phyloP scores from a whole-genome alignment of 768 basidiomycete species.

The Tylopilus intermedius region DNA sequence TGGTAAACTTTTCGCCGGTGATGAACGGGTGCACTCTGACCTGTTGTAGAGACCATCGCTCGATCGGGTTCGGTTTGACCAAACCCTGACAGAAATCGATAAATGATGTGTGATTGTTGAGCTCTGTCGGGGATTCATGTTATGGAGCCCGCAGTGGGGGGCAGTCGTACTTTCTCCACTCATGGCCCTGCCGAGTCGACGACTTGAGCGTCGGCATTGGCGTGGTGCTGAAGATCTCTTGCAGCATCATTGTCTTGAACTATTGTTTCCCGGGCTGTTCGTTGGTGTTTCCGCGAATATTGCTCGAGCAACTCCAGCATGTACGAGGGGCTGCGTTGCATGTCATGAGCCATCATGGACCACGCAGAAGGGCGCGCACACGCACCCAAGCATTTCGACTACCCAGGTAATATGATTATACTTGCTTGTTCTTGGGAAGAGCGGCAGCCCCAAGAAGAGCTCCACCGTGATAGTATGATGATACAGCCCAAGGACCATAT shows the following conservation, averaged over 20 bases:
- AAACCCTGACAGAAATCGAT: slow-evolving; percentile 97
- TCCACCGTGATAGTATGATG: slow-evolving; percentile 62
- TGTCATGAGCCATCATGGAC: background rate
- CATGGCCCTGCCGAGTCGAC: slow-evolving; percentile 62
- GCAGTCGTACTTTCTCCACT: slow-evolving; percentile 76
- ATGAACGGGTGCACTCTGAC: slow-evolving; percentile 95
- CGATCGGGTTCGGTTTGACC: slow-evolving; percentile 88
- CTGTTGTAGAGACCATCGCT: slow-evolving; percentile 96
- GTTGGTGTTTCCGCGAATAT: slow-evolving; percentile 90
- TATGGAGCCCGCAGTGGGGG: background rate
- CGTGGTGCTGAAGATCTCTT: slow-evolving; percentile 93
- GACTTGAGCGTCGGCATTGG: slow-evolving; percentile 87
- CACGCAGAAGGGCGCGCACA: background rate
- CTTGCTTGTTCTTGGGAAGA: slow-evolving; percentile 98
- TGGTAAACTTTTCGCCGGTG: slow-evolving; percentile 92
- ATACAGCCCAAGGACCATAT: slow-evolving; percentile 99
- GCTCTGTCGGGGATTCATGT: slow-evolving; percentile 49
- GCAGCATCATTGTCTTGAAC: slow-evolving; percentile 89
- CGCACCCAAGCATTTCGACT: slow-evolving; percentile 96
- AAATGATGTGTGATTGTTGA: slow-evolving; percentile 90
- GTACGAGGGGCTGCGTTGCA: slow-evolving; percentile 63
- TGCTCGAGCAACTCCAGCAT: slow-evolving; percentile 95
- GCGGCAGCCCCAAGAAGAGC: slow-evolving; percentile 89
- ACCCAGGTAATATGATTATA: slow-evolving; percentile 98
- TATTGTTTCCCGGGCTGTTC: slow-evolving; percentile 99